Conservation (phyloP, 2,329 filamentous ascomycete genomes). For the Tolypocladium album region DNA sequence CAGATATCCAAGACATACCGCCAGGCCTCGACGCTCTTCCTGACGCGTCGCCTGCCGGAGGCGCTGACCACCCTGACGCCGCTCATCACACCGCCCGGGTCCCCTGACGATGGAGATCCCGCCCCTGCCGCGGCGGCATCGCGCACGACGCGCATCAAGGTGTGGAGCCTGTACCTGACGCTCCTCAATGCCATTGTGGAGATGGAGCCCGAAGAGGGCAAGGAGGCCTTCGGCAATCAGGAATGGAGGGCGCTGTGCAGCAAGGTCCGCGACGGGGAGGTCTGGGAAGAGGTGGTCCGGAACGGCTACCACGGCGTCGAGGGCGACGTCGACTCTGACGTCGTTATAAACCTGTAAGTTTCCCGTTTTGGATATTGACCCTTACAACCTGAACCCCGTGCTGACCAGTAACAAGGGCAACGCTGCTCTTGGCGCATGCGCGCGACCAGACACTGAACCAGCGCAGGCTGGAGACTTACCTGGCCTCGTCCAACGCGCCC, state of each 20-base stretch:
- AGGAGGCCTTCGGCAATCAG: conserved; percentile 72
- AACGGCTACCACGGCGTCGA: conserved; percentile 83
- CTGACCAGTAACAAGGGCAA: conserved; percentile 48
- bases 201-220: conserved; percentile 81
- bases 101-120: conserved; percentile 39
- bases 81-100: conserved; percentile 54
- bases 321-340: conserved; percentile 86
- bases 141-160: conserved; percentile 76
- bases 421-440: conserved; percentile 82
- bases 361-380: not conserved
- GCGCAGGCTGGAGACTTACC: conserved; percentile 75
- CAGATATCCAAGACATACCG: conserved; percentile 88
- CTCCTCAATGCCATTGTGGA: conserved; percentile 87
- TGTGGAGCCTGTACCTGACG: conserved; percentile 95
- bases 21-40: conserved; percentile 84
- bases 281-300: conserved; percentile 91
- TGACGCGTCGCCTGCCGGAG: conserved; percentile 88
- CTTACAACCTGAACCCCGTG: not conserved
- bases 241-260: conserved; percentile 74
- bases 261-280: conserved; percentile 75
- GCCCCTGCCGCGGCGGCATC: conserved; percentile 74
- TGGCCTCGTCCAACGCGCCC: conserved; percentile 65
- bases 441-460: conserved; percentile 77
- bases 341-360: conserved; percentile 75
- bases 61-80: conserved; percentile 77